phyloP scores from a whole-genome alignment of 192 early-diverging fungal species.

The Coemansia umbellata region DNA sequence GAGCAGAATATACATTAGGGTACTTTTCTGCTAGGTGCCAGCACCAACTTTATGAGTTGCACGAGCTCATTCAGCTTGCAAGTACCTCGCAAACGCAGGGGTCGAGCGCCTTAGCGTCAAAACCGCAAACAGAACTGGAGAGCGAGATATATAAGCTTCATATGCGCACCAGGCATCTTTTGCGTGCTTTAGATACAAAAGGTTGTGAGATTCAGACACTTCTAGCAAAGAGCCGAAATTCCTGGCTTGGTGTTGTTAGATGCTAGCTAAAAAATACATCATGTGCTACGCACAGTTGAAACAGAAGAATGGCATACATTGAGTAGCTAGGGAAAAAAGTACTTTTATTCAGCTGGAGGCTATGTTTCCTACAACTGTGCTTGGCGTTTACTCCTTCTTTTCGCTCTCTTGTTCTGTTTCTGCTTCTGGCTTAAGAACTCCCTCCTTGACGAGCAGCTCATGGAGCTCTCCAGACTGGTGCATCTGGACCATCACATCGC shows the following conservation, averaged over 20 bases:
- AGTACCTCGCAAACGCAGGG: neutral
- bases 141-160: conserved; percentile 23
- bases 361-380: too few relatives aligned
- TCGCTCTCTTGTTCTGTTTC: conserved; percentile 20
- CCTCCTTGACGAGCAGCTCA: conserved; percentile 71
- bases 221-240: neutral
- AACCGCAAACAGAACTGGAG: conserved; percentile 1
- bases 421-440: conserved; percentile 48
- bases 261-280: too few relatives aligned
- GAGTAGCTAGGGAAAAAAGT: too few relatives aligned
- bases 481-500: conserved; percentile 89
- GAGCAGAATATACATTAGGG: neutral
- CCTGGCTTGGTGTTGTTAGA: too few relatives aligned
- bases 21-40: conserved; percentile 25
- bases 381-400: conserved; percentile 18
- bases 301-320: too few relatives aligned
- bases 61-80: conserved; percentile 9
- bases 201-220: conserved; percentile 17
- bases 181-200: conserved; percentile 36
- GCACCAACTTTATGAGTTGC: conserved; percentile 37
- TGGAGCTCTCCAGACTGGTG: conserved; percentile 86
- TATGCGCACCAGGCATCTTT: conserved; percentile 28
- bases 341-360: too few relatives aligned
- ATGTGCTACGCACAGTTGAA: too few relatives aligned
- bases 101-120: neutral